Percentiles rank a stretch among this genome's conserved stretches.
Evolutionary conservation across 257 asterid genomes (phyloP).

Genomic region (Paraleonurus japonicus): DNA sequence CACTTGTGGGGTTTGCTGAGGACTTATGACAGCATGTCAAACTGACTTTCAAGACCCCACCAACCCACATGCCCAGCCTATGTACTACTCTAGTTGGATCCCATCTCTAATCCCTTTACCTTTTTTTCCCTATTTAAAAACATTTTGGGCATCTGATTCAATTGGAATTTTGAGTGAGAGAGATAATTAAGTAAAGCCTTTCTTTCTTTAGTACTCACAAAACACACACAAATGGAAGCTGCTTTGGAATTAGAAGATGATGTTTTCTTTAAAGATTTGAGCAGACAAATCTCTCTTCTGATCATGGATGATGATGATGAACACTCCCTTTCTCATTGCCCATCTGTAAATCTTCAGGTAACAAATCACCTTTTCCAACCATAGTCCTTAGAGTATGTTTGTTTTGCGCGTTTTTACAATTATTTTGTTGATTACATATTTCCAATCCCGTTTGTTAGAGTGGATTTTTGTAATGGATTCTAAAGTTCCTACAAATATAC

Average conservation of each 20-base stretch:
- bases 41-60: constrained; percentile 52
- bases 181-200: not conserved
- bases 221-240: constrained; percentile 42
- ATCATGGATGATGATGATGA: constrained; percentile 90
- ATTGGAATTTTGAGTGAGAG: constrained; percentile 6
- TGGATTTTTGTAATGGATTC: not conserved
- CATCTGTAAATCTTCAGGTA: constrained; percentile 60
- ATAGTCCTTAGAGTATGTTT: not conserved
- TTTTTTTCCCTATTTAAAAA: constrained; percentile 38
- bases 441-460: not conserved
- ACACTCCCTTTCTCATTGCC: constrained; percentile 33
- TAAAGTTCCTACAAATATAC: too few species aligned
- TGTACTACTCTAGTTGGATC: constrained; percentile 31
- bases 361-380: not conserved
- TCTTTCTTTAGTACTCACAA: not conserved
- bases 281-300: constrained; percentile 75
- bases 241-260: constrained; percentile 74
- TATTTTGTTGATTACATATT: not conserved
- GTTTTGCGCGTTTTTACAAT: not conserved
- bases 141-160: constrained; percentile 33
- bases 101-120: constrained; percentile 33
- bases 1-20: constrained; percentile 34
- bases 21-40: constrained; percentile 52
- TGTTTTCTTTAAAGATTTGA: constrained; percentile 76
- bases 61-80: constrained; percentile 55